phyloP scores from a whole-genome alignment of 371 early-diverging fungal species.

The Lichtheimia ornata region DNA sequence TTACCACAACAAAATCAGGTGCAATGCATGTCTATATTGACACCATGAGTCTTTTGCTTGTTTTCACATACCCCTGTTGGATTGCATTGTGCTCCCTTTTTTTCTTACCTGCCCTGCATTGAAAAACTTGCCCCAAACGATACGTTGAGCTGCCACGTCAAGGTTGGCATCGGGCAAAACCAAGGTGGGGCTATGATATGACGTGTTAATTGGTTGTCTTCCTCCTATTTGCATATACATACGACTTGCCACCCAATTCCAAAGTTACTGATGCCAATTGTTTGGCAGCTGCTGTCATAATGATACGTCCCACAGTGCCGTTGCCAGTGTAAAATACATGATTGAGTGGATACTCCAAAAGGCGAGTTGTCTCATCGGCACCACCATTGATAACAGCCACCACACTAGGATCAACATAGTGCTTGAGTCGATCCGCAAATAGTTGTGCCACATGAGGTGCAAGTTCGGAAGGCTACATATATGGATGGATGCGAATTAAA shows the following conservation, averaged over 20 bases:
- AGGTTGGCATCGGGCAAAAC: conserved; percentile 70
- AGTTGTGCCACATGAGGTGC: conserved; percentile 64
- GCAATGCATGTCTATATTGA: conserved; percentile 74
- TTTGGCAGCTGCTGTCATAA: conserved; percentile 80
- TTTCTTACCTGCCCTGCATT: conserved; percentile 66
- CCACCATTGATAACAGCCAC: conserved; percentile 79
- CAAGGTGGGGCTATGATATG: conserved; percentile 59
- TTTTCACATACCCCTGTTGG: background rate
- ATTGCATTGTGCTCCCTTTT: background rate
- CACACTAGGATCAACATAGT: conserved; percentile 73
- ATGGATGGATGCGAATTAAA: background rate
- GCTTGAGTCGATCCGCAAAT: conserved; percentile 60
- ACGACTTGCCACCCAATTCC: conserved; percentile 86
- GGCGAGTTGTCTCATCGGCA: conserved; percentile 65
- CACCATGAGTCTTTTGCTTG: background rate
- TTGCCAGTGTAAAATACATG: conserved; percentile 94
- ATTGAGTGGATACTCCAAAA: conserved; percentile 72
- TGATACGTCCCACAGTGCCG: conserved; percentile 75
- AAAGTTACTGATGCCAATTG: conserved; percentile 78
- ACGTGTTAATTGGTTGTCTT: background rate
- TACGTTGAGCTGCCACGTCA: conserved; percentile 64
- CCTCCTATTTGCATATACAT: conserved; percentile 5
- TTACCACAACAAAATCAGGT: conserved; percentile 83
- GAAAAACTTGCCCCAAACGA: conserved; percentile 78
- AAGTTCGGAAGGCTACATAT: conserved; percentile 80